Conservation (phyloP, 768 basidiomycete genomes). For the Dacryopinax primogenitus region DNA sequence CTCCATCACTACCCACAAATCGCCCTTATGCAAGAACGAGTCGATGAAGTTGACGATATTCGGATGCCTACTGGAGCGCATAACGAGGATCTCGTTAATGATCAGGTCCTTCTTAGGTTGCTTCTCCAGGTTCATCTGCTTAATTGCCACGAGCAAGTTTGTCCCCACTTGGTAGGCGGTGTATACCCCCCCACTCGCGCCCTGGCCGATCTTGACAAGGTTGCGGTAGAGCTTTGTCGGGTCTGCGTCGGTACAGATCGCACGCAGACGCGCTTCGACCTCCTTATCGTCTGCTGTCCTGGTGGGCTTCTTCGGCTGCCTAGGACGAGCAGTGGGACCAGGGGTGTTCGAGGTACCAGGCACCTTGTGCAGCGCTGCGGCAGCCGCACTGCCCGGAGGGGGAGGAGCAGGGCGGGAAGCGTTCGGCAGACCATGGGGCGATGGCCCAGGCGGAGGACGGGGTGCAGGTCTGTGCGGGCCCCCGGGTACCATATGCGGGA, state of each 20-base stretch:
- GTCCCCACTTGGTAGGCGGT: constrained; percentile 96
- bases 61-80: constrained; percentile 92
- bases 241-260: constrained; percentile 95
- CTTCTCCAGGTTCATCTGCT: constrained; percentile 99
- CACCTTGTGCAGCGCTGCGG: constrained; percentile 24
- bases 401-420: constrained; percentile 38
- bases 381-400: constrained; percentile 48
- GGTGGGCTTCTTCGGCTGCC: constrained; percentile 77
- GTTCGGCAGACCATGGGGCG: constrained; percentile 18
- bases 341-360: constrained; percentile 44
- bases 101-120: constrained; percentile 99
- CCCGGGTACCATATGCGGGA: constrained; percentile 10
- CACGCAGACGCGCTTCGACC: constrained; percentile 78
- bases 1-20: constrained; percentile 99
- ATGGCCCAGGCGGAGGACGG: constrained; percentile 23
- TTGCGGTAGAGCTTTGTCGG: constrained; percentile 87
- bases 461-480: constrained; percentile 18
- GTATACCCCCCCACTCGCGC: constrained; percentile 94
- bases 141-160: constrained; percentile 90
- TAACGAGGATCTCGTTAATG: constrained; percentile 99
- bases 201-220: constrained; percentile 94
- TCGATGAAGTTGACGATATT: constrained; percentile 99
- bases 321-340: constrained; percentile 67
- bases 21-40: constrained; percentile 94
- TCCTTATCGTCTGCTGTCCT: constrained; percentile 65